A percentile compares a stretch with the other conserved stretches of the same genome.
Conservation (phyloP, 2,329 filamentous ascomycete species). For the Stachybotrys chartarum region DNA sequence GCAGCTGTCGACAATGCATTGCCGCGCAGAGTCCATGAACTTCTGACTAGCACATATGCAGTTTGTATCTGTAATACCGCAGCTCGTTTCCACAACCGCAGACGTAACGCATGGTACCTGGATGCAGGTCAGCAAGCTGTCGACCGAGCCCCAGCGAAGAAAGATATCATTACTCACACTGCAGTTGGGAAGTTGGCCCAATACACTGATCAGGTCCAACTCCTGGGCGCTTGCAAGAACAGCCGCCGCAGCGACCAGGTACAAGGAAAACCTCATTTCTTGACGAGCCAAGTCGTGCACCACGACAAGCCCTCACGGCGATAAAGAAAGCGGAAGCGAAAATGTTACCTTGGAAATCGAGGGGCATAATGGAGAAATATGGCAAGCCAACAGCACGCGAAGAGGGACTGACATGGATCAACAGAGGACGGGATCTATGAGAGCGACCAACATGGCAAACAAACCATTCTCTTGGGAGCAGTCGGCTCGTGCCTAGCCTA, state of each 20-base stretch:
- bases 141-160: background rate
- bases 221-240: background rate
- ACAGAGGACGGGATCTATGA: no score
- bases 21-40: background rate
- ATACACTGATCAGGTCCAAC: background rate
- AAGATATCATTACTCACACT: background rate
- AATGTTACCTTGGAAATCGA: no score
- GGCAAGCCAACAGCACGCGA: no score
- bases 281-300: no score
- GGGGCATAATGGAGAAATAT: no score
- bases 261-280: background rate
- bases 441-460: no score
- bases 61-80: slow-evolving; percentile 6
- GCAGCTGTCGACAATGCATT: slow-evolving; percentile 4
- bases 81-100: slow-evolving; percentile 10
- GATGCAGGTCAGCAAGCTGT: background rate
- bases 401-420: no score
- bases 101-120: slow-evolving; percentile 26
- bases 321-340: no score
- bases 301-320: no score
- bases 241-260: background rate
- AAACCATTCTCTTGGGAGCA: no score
- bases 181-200: background rate
- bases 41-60: background rate
- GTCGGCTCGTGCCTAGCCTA: no score